Percentiles rank a stretch among this genome's conserved stretches.
Conservation (phyloP, 768 basidiomycete genomes). For the Mycena rebaudengoi region DNA sequence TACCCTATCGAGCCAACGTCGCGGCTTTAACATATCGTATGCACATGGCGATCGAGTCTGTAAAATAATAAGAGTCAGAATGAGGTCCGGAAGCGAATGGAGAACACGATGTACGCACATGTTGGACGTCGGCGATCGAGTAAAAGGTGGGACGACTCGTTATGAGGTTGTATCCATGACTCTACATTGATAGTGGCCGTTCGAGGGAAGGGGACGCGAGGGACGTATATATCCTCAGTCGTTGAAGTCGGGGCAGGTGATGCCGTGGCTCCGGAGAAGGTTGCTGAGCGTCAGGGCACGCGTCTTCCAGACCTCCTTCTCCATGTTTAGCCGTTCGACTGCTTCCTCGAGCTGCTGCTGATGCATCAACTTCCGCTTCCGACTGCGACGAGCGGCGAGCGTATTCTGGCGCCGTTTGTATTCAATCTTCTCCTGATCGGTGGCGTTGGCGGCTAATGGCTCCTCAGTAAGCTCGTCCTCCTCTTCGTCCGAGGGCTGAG, state of each 20-base stretch:
- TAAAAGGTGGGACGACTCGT: constrained; percentile 15
- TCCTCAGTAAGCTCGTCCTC: constrained; percentile 47
- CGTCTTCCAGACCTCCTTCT: constrained; percentile 62
- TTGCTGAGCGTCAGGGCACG: constrained; percentile 50
- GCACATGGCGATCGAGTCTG: constrained; percentile 24
- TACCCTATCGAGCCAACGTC: neutral
- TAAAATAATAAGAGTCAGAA: neutral
- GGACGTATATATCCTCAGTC: constrained; percentile 30
- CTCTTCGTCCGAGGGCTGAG: constrained; percentile 50
- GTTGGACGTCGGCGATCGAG: constrained; percentile 28
- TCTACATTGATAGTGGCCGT: constrained; percentile 12
- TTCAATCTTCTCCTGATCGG: constrained; percentile 67
- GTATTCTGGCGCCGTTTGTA: constrained; percentile 76
- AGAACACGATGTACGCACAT: constrained; percentile 19
- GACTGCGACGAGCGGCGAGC: constrained; percentile 71
- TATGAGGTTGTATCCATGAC: constrained; percentile 21
- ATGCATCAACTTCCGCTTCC: constrained; percentile 73
- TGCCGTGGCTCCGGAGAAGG: constrained; percentile 55
- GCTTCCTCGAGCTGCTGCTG: constrained; percentile 61
- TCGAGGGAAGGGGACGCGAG: neutral
- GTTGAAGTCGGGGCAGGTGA: constrained; percentile 50
- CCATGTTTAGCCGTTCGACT: constrained; percentile 52
- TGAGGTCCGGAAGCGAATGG: neutral
- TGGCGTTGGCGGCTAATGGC: constrained; percentile 35
- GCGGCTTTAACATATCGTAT: constrained; percentile 31